Evolutionary conservation across 1,139 yeast species (phyloP), one percentile per base, ranked within the genome.

Genomic region (Nakaseomyces kungkrabaensis): DNA sequence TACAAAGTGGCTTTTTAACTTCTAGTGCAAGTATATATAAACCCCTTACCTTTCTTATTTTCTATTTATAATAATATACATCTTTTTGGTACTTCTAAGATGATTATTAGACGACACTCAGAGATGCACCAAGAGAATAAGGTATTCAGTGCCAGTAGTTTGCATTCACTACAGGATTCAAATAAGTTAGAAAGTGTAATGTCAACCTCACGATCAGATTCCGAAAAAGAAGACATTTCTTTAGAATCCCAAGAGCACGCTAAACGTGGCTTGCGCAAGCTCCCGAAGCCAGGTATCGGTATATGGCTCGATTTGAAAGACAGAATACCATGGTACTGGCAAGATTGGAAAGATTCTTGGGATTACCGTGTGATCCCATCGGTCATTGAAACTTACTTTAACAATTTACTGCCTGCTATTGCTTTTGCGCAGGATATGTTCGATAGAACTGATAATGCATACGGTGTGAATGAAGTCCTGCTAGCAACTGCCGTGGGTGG

Each of bases 391-490:
- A 85, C 90, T 43, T 90, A 85, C 68, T 87, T 92, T 72, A 88
- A 96, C 48, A 92, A 92, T 63, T 66, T 92, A 43, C 71, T 92
- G 32, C 98, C 98, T 1, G 97, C 97, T 0, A 77, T 92, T 45
- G 96, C 97, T 0, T 92, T 92, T 73, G 95, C 97, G 0, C 97
- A 89, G 63, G 98, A 92, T 65, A 85, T 90, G 96, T 89, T 88
- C 65, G 89, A 90, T 68, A 80, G 87, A 53, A 92, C 98, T 0
- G 70, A 85, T 51, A 81, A 85, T 58, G 76, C 90, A 27, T 92
- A 86, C 61, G 98, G 98, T 1, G 85, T 92, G 2, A 92, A 92
- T 63, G 98, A 92, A 63, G 85, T 90, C 3, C 70, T 92, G 34
- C 65, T 92, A 63, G 76, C 95, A 25, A 80, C 90, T 34, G 96